phyloP scores from a whole-genome alignment of 805 yeast species.

The Priceomyces haplophilus region DNA sequence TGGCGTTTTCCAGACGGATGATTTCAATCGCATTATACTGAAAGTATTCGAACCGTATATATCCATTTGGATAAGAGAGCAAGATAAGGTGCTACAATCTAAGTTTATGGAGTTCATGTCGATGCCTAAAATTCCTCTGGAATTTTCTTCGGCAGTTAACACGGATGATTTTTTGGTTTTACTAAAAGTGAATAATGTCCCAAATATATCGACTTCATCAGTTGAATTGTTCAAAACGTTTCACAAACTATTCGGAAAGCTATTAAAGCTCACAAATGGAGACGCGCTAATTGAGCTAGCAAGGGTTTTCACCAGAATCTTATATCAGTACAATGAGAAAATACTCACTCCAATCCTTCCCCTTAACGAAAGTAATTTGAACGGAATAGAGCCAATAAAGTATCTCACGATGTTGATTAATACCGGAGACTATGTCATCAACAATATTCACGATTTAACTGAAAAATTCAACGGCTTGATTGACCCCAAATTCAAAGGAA shows the following conservation, averaged over 20 bases:
- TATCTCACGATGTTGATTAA: slow-evolving; percentile 72
- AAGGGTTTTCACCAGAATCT: slow-evolving; percentile 61
- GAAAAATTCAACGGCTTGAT: slow-evolving; percentile 49
- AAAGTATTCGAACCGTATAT: slow-evolving; percentile 80
- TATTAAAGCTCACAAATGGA: slow-evolving; percentile 40
- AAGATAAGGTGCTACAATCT: slow-evolving; percentile 59
- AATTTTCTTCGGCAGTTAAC: slow-evolving; percentile 19
- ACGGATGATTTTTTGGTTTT: slow-evolving; percentile 33
- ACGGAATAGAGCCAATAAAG: slow-evolving; percentile 59
- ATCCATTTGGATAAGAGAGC: slow-evolving; percentile 81
- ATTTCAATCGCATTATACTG: slow-evolving; percentile 49
- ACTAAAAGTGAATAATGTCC: slow-evolving; percentile 45
- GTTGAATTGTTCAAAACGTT: slow-evolving; percentile 82
- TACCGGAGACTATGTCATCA: slow-evolving; percentile 85
- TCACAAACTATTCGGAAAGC: slow-evolving; percentile 68
- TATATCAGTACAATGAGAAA: slow-evolving; percentile 43
- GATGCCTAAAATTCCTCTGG: slow-evolving; percentile 50
- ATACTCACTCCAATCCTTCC: slow-evolving; percentile 31
- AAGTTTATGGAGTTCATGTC: slow-evolving; percentile 65
- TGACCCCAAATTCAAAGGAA: slow-evolving; percentile 32
- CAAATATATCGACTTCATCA: slow-evolving; percentile 78
- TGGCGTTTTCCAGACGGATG: slow-evolving; percentile 52
- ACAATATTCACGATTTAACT: slow-evolving; percentile 74
- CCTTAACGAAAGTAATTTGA: slow-evolving; percentile 46
- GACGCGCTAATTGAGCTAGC: slow-evolving; percentile 53